Evolutionary conservation across 2,329 filamentous ascomycete species (phyloP).

Genomic region (Dothistroma septosporum): DNA sequence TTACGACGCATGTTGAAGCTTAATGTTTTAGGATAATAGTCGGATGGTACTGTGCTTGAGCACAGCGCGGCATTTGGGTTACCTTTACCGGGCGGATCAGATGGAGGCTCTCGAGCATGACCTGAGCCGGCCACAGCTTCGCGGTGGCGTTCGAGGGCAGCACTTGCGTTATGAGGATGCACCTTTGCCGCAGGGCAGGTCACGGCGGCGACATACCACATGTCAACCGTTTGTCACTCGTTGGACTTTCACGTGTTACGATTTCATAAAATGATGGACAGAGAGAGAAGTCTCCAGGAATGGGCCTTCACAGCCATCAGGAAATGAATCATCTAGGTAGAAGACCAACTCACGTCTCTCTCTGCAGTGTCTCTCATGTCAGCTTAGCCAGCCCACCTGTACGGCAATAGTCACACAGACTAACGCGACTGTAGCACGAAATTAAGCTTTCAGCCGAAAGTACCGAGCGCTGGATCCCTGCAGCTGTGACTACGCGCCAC

Average conservation of each 20-base stretch:
- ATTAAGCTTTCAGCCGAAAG: not conserved
- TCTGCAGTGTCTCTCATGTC: not conserved
- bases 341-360: constrained; percentile 31
- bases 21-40: constrained; percentile 26
- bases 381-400: not conserved
- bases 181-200: not conserved
- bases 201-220: not conserved
- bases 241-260: constrained; percentile 8
- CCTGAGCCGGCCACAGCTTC: constrained; percentile 1
- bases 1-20: constrained; percentile 39
- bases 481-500: not conserved
- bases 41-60: constrained; percentile 6
- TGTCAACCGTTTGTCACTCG: constrained; percentile 1
- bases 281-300: not conserved
- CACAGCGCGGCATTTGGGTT: constrained; percentile 18
- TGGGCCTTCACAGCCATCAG: not conserved
- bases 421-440: not conserved
- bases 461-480: not conserved
- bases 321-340: constrained; percentile 18
- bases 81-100: constrained; percentile 1
- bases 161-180: not conserved
- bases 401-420: not conserved
- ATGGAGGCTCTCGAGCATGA: constrained; percentile 4
- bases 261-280: not conserved
- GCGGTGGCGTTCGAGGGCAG: not conserved